These are phyloP conservation scores for Phytophthora hibernalis DNA, from an alignment of 352 stramenopile genomes.

Conservation along the genomic window DNA sequence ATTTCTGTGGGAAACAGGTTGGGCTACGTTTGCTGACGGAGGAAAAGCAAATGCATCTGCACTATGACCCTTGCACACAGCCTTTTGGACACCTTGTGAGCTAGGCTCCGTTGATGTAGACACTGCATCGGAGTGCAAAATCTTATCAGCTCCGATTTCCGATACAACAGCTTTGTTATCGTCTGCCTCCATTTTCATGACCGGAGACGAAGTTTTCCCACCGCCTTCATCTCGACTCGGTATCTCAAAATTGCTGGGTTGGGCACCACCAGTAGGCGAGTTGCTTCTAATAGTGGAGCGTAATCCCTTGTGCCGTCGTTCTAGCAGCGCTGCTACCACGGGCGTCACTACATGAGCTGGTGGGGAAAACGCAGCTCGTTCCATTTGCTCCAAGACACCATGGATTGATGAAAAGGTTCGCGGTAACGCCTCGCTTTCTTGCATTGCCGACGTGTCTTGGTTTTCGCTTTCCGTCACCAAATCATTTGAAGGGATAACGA, in stretches of 20 bases:
- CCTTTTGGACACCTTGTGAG: slow-evolving; percentile 1
- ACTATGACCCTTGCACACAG: neutral
- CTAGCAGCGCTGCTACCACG: slow-evolving; percentile 31
- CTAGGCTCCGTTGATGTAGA: neutral
- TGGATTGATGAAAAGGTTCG: slow-evolving; percentile 12
- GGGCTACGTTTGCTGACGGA: neutral
- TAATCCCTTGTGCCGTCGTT: slow-evolving; percentile 30
- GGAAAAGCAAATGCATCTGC: neutral
- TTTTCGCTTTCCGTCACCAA: neutral
- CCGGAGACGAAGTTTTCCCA: neutral
- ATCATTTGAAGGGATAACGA: slow-evolving; percentile 4
- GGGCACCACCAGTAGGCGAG: neutral
- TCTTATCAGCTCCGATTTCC: neutral
- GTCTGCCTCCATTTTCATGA: neutral
- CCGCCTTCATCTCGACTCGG: neutral
- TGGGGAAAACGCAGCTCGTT: slow-evolving; percentile 27
- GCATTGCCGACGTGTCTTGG: neutral
- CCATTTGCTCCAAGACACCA: slow-evolving; percentile 23
- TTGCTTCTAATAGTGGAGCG: neutral
- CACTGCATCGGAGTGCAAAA: neutral
- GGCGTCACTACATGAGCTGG: slow-evolving; percentile 26
- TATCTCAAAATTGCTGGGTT: slow-evolving; percentile 3
- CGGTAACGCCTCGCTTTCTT: neutral
- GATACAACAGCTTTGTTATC: neutral
- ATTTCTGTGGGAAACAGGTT: neutral